Evolutionary conservation across 306 rosid species (phyloP).

Genomic region (Gastrolobium villosum): DNA sequence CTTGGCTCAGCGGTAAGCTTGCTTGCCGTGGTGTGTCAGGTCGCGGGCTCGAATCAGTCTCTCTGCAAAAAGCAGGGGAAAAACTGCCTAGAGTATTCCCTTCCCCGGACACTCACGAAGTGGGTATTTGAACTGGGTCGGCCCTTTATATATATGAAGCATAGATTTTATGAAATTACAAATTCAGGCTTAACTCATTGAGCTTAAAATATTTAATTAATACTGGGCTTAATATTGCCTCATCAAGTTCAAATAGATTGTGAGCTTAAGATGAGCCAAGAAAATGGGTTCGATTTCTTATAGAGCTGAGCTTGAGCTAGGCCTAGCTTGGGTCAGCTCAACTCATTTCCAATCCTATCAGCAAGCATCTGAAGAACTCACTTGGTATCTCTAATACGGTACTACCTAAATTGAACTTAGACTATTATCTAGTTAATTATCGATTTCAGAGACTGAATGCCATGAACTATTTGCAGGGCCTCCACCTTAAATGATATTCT

Average conservation of each 20-base stretch:
- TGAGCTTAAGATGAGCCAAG: not conserved
- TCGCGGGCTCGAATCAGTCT: too few relatives aligned
- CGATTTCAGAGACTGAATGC: constrained; percentile 11
- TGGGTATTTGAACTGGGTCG: too few relatives aligned
- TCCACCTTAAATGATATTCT: constrained; percentile 32
- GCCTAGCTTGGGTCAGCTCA: not conserved
- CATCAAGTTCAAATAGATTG: not conserved
- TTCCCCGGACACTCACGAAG: too few relatives aligned
- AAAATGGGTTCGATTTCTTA: not conserved
- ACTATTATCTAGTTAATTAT: constrained; percentile 2
- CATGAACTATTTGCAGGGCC: constrained; percentile 11
- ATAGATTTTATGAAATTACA: too few relatives aligned
- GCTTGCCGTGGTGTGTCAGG: too few relatives aligned
- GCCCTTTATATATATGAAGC: too few relatives aligned
- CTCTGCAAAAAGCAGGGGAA: too few relatives aligned
- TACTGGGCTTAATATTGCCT: not conserved
- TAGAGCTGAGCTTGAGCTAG: not conserved
- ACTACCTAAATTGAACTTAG: constrained; percentile 33
- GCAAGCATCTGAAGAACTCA: constrained; percentile 16
- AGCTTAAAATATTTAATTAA: not conserved
- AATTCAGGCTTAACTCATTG: too few relatives aligned
- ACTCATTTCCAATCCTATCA: constrained; percentile 26
- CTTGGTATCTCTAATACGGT: constrained; percentile 8
- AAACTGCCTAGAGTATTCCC: too few relatives aligned
- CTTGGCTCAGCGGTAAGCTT: too few relatives aligned